A percentile compares a stretch with the other conserved stretches of the same genome.
Conservation (phyloP, 345 rosid genomes). For the Citrus inodora region DNA sequence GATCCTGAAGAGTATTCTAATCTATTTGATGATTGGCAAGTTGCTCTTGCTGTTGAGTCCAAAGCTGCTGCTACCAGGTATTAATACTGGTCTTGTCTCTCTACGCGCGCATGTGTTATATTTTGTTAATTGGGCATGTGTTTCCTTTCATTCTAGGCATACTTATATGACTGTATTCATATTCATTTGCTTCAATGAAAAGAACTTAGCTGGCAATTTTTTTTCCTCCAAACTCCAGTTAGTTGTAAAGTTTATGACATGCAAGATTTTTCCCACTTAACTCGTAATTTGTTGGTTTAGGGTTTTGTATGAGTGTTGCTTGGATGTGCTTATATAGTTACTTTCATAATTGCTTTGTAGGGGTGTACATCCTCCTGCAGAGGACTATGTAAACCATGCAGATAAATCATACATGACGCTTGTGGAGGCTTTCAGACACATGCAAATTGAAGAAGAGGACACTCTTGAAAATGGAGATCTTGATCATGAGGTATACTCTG, state of each 20-base stretch:
- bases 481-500: conserved; percentile 58
- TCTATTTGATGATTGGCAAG: conserved; percentile 98
- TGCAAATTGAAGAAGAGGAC: conserved; percentile 81
- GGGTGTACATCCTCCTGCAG: conserved; percentile 63
- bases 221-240: background rate
- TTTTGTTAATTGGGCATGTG: background rate
- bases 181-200: background rate
- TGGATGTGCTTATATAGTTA: conserved; percentile 5
- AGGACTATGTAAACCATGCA: conserved; percentile 56
- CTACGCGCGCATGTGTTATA: background rate
- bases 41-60: conserved; percentile 82
- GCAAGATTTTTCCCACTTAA: background rate
- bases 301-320: background rate
- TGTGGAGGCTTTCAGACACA: conserved; percentile 82
- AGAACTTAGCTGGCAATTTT: background rate
- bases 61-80: conserved; percentile 79
- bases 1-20: conserved; percentile 98
- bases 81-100: background rate
- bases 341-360: conserved; percentile 37
- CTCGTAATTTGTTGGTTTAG: background rate
- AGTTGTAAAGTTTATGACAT: background rate
- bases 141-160: background rate
- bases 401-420: conserved; percentile 68
- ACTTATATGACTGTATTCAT: background rate
- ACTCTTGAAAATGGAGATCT: conserved; percentile 81